phyloP scores from a whole-genome alignment of 2,329 filamentous ascomycete species.

The Cordyceps javanica region DNA sequence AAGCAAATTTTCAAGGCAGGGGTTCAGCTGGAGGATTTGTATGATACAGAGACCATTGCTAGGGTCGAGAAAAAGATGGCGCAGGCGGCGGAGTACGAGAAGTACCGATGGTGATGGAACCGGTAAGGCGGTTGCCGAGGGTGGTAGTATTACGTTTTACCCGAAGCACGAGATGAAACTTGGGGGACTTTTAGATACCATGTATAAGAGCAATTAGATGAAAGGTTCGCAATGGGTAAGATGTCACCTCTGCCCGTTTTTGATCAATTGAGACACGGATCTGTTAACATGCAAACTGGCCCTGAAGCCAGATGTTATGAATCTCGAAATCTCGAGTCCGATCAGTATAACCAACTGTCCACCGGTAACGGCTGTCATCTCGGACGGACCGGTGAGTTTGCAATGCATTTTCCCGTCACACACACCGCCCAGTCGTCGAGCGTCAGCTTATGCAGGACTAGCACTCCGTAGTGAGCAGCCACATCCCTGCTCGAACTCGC shows the following conservation, averaged over 20 bases:
- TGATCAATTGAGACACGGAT: background rate
- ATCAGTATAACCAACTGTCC: background rate
- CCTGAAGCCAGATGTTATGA: background rate
- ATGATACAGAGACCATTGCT: conserved; percentile 60
- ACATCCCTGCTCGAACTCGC: background rate
- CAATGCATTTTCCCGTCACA: background rate
- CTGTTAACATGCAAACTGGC: background rate
- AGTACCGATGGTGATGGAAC: conserved; percentile 32
- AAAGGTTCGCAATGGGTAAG: background rate
- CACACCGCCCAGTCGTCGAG: background rate
- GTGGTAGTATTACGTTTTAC: too few species aligned
- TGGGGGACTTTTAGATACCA: too few species aligned
- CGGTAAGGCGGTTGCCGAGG: background rate
- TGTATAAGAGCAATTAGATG: conserved; percentile 2
- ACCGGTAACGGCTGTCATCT: background rate
- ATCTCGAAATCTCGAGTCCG: background rate
- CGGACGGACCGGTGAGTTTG: background rate
- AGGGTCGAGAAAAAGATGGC: conserved; percentile 59
- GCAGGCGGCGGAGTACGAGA: conserved; percentile 60
- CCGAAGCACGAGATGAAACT: too few species aligned
- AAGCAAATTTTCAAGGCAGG: conserved; percentile 67
- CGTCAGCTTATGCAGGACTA: background rate
- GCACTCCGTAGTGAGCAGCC: background rate
- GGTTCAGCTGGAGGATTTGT: conserved; percentile 65
- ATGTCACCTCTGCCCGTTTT: background rate